Conservation (phyloP, 495 filamentous ascomycete genomes). For the Hypoxylon trugodes region DNA sequence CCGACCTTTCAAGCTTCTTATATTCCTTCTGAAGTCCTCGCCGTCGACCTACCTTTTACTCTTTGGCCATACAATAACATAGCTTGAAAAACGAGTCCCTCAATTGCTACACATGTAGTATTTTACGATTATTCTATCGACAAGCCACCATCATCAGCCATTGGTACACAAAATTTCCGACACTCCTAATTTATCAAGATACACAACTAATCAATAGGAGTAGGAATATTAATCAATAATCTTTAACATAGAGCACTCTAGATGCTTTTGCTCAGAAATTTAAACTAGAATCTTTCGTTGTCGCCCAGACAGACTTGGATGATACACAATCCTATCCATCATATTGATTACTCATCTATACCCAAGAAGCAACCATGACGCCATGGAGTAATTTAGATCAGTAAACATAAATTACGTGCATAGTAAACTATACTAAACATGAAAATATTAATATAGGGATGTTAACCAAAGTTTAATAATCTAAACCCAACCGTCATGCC, state of each 20-base stretch:
- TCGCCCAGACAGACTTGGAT: background rate
- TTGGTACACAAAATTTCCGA: background rate
- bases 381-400: background rate
- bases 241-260: background rate
- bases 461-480: no score
- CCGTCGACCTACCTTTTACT: background rate
- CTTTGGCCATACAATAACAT: no score
- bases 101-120: background rate
- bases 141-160: constrained; percentile 19
- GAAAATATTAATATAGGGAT: no score
- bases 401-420: no score
- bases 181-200: background rate
- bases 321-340: background rate
- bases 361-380: background rate
- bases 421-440: no score
- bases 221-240: background rate
- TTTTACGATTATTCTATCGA: constrained; percentile 41
- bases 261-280: background rate
- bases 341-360: constrained; percentile 16
- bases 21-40: background rate
- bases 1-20: constrained; percentile 1
- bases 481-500: no score
- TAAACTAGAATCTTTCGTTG: background rate
- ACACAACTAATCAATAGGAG: background rate
- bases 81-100: no score